These are phyloP conservation scores for Chalciporus pseudorubinellus DNA, from an alignment of 768 basidiomycete species.

Conservation along the genomic window DNA sequence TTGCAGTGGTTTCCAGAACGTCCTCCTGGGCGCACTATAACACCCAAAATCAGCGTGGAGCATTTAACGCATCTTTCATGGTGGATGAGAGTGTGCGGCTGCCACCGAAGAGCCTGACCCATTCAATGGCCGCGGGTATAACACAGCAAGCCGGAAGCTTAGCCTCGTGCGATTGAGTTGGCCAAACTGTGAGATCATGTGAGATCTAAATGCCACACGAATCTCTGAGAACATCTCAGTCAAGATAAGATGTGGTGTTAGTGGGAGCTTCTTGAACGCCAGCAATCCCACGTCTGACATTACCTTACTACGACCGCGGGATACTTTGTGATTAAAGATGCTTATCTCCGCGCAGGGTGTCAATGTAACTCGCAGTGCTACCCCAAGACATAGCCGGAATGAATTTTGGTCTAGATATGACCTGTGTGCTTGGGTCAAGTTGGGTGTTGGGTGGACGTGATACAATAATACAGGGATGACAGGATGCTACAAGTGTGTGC, in stretches of 20 bases:
- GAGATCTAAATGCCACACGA: neutral
- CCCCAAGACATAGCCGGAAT: neutral
- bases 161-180: conserved; percentile 20
- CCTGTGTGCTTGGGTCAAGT: neutral
- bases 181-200: conserved; percentile 5
- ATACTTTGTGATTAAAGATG: neutral
- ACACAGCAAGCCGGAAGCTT: neutral
- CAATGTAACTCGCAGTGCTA: neutral
- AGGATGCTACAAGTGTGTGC: conserved; percentile 5
- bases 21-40: neutral
- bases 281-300: neutral
- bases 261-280: neutral
- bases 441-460: conserved; percentile 3
- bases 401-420: neutral
- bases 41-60: neutral
- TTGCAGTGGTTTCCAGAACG: no score
- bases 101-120: neutral
- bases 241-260: conserved; percentile 3
- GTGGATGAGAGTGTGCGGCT: neutral
- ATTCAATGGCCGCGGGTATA: conserved; percentile 4
- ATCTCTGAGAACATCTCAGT: neutral
- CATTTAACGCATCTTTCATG: neutral
- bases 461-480: conserved; percentile 12
- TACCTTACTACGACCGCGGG: neutral
- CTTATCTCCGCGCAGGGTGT: neutral